Conservation (phyloP, 352 stramenopile genomes). For the Peronospora belbahrii region DNA sequence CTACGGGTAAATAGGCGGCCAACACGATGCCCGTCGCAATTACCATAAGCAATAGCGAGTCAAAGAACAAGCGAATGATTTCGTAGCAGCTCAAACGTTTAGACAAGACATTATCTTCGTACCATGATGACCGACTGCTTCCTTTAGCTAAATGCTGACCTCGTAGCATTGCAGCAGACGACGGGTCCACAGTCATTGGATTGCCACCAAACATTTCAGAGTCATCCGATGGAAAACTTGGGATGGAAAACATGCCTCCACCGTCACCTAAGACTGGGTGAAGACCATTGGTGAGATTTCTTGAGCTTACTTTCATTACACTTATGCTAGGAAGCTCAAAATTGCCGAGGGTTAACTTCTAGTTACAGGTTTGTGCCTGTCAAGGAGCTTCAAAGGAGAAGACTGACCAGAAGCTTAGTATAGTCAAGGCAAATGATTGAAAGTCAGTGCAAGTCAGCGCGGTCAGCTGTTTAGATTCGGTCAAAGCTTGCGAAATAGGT, state of each 20-base stretch:
- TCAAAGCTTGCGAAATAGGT: too few relatives aligned
- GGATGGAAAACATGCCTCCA: constrained; percentile 32
- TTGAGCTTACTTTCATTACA: too few relatives aligned
- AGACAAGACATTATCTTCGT: constrained; percentile 16
- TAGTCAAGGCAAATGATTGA: too few relatives aligned
- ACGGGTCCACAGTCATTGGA: constrained; percentile 25
- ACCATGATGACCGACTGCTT: constrained; percentile 27
- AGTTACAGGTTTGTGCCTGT: too few relatives aligned
- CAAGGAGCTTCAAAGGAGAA: too few relatives aligned
- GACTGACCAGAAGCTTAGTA: too few relatives aligned
- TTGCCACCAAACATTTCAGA: constrained; percentile 5
- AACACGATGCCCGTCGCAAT: constrained; percentile 27
- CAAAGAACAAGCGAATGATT: constrained; percentile 22
- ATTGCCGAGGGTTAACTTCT: too few relatives aligned
- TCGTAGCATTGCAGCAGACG: constrained; percentile 31
- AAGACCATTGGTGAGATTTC: too few relatives aligned
- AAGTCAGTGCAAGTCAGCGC: too few relatives aligned
- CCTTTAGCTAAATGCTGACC: constrained; percentile 11
- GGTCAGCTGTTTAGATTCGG: too few relatives aligned
- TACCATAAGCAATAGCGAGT: constrained; percentile 30
- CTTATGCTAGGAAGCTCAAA: too few relatives aligned
- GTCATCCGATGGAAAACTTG: constrained; percentile 15
- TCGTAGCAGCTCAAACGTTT: constrained; percentile 21
- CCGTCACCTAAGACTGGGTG: constrained; percentile 20
- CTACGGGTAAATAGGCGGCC: constrained; percentile 26